Percentiles rank a stretch among this genome's conserved stretches.
Conservation (phyloP, 352 stramenopile species). For the Phytophthora constricta region DNA sequence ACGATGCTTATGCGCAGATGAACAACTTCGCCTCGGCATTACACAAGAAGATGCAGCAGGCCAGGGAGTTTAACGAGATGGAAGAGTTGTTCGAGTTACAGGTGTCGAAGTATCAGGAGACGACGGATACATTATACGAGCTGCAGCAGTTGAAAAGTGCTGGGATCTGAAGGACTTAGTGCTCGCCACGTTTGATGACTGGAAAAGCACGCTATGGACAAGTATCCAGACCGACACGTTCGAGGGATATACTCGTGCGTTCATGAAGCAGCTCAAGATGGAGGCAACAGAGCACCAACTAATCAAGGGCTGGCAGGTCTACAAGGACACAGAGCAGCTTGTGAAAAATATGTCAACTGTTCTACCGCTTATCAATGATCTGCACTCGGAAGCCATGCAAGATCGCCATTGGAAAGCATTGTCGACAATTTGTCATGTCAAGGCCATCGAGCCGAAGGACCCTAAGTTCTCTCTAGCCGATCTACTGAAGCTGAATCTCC, state of each 20-base stretch:
- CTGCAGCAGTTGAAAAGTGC: constrained; percentile 88
- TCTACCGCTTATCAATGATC: constrained; percentile 93
- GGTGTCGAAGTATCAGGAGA: constrained; percentile 89
- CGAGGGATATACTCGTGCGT: constrained; percentile 74
- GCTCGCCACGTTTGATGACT: constrained; percentile 83
- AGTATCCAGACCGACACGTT: constrained; percentile 87
- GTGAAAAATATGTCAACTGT: constrained; percentile 90
- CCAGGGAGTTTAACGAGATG: constrained; percentile 86
- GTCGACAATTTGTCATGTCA: constrained; percentile 86
- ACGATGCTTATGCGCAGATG: constrained; percentile 89
- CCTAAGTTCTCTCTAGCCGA: constrained; percentile 86
- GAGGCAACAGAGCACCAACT: constrained; percentile 83
- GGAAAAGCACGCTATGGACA: constrained; percentile 84
- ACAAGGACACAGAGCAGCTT: constrained; percentile 87
- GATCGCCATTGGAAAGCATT: constrained; percentile 94
- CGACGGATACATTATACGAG: constrained; percentile 89
- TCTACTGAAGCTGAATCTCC: constrained; percentile 83
- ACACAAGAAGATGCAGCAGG: constrained; percentile 84
- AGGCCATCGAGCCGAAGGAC: constrained; percentile 85
- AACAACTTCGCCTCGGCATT: constrained; percentile 72
- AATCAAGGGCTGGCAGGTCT: constrained; percentile 89
- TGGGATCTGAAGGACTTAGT: constrained; percentile 89
- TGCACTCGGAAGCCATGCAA: constrained; percentile 95
- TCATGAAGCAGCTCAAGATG: constrained; percentile 89
- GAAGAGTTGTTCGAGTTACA: constrained; percentile 90